A percentile compares a stretch with the other conserved stretches of the same genome.
Conservation (phyloP, 164 flowering plant species). For the Annona cherimola region DNA sequence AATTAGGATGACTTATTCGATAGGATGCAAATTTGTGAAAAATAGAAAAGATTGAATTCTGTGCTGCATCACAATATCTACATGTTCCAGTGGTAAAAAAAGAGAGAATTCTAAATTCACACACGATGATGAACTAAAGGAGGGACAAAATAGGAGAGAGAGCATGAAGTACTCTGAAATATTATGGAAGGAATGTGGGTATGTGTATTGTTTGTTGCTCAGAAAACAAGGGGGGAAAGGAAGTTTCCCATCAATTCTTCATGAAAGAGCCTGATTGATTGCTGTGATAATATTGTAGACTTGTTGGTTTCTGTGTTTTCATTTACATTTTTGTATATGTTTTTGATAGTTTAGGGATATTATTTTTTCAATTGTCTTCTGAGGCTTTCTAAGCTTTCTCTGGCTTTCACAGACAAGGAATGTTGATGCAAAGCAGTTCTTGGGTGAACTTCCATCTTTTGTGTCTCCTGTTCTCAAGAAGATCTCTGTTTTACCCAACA, state of each 20-base stretch:
- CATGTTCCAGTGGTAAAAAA: not conserved
- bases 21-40: not conserved
- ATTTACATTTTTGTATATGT: not conserved
- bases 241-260: too few species aligned
- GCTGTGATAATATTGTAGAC: too few species aligned
- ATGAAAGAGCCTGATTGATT: too few species aligned
- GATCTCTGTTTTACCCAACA: conserved; percentile 36
- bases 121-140: too few species aligned
- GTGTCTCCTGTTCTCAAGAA: conserved; percentile 48
- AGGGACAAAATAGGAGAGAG: not conserved
- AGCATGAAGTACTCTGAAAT: not conserved
- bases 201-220: too few species aligned
- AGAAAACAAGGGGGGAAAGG: too few species aligned
- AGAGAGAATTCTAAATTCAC: too few species aligned
- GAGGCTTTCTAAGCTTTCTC: conserved; percentile 3
- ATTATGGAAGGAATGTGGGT: too few species aligned
- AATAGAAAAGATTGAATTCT: not conserved
- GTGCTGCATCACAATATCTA: not conserved
- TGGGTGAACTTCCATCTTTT: conserved; percentile 88
- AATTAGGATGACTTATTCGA: not conserved
- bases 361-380: not conserved
- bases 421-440: conserved; percentile 48
- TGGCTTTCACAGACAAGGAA: conserved; percentile 62
- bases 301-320: conserved; percentile 1
- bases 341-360: not conserved